Evolutionary conservation across 2,329 filamentous ascomycete species (phyloP).

Genomic region (Pseudocercospora fijiensis): DNA sequence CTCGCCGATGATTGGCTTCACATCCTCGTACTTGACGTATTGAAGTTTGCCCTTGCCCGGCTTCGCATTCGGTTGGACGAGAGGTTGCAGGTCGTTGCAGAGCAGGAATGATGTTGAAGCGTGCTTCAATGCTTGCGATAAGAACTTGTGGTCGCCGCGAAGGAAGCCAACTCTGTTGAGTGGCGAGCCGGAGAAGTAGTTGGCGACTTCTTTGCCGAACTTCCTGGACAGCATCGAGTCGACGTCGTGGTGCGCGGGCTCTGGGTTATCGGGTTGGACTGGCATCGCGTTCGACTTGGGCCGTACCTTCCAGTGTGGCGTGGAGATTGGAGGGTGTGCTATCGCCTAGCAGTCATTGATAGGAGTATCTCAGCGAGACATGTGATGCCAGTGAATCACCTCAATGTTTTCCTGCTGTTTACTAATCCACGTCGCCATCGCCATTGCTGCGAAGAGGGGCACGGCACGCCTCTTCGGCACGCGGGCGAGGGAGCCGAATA

Average conservation of each 20-base stretch:
- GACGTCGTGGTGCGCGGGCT: conserved; percentile 57
- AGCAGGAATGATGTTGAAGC: conserved; percentile 71
- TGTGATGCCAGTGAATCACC: neutral
- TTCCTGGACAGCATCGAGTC: conserved; percentile 72
- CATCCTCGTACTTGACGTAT: conserved; percentile 66
- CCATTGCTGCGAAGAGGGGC: neutral
- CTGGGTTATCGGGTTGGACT: conserved; percentile 51
- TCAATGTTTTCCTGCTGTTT: neutral
- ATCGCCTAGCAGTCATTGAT: neutral
- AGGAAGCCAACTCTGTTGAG: conserved; percentile 80
- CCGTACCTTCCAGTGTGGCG: neutral
- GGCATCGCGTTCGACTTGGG: conserved; percentile 18
- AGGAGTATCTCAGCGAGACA: neutral
- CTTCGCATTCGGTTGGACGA: conserved; percentile 50
- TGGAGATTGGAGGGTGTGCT: neutral
- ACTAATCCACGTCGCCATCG: neutral
- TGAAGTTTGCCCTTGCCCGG: conserved; percentile 54
- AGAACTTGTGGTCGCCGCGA: conserved; percentile 67
- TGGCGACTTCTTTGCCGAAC: conserved; percentile 76
- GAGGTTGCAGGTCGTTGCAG: conserved; percentile 74
- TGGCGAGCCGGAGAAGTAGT: conserved; percentile 77
- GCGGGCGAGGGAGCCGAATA: neutral
- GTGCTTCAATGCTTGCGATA: conserved; percentile 65
- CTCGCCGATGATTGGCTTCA: conserved; percentile 67
- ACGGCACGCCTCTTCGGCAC: neutral